Base-by-base conservation (phyloP, 257 asterid species). In the Nicotiana otophora region DNA sequence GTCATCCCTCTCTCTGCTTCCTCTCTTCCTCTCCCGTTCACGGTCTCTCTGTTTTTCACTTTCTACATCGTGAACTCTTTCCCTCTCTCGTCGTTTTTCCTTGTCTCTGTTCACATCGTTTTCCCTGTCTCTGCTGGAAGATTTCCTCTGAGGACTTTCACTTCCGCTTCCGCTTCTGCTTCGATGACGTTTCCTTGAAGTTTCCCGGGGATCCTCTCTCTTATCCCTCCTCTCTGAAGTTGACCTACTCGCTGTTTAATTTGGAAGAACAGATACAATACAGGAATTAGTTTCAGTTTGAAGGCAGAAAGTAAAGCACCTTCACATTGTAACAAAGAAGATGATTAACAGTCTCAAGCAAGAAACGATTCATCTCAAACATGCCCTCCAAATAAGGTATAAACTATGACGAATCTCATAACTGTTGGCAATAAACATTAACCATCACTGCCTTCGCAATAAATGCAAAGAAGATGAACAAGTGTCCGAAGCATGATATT, bases 81-180 rank as follows among this genome's bases (percentile, higher is more conserved):
- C 95, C 83, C 91, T 84, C 36, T 91, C 95, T 34, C 89, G 91
- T 60, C 89, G 85, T 84, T 90, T 87, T 65, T 90, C 92, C 81
- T 53, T 87, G 19, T 53, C 58, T 53, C 58, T 53, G 58, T 53
- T 53, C 58, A 53, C 19, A 26, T 91, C 98, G 84, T 91, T 87
- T 15, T 90, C 95, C 20, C 91, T 85, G 62, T 91, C 94, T 83
- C 91, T 87, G 78, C 77, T 66, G 33, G 91, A 88, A 65, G 89
- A 86, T 85, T 89, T 92, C 83, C 93, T 81, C 46, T 61, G 95
- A 30, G 98, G 97, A 87, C 98, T 95, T 77, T 81, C 88, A 28
- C 98, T 95, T 86, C 90, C 78, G 82, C 98, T 95, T 86, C 90
- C 78, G 82, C 98, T 93, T 53, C 87, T 85, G 90, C 96, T 90